phyloP scores from a whole-genome alignment of 1,139 yeast species.

The Nadsonia starkeyi-henricii region DNA sequence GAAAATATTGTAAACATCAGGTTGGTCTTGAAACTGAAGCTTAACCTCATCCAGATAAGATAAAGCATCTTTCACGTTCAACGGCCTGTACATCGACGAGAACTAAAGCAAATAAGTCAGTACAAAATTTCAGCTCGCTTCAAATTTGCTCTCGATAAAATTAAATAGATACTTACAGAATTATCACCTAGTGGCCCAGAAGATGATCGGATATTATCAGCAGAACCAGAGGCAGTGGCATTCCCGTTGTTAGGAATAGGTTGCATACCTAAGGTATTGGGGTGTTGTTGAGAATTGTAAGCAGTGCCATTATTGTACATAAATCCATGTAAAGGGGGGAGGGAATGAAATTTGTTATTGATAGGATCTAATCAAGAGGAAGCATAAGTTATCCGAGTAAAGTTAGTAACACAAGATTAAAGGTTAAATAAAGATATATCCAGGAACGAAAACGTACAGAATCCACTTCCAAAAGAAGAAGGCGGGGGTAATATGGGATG shows the following conservation, averaged over 20 bases:
- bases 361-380: background rate
- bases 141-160: background rate
- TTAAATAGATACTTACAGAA: background rate
- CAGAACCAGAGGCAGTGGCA: background rate
- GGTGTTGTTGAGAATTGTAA: background rate
- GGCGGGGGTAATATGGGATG: background rate
- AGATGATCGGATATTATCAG: background rate
- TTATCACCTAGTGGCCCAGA: background rate
- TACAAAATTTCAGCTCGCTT: no score
- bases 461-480: background rate
- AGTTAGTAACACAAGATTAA: no score
- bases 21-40: slow-evolving; percentile 78
- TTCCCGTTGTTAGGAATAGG: background rate
- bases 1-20: slow-evolving; percentile 91
- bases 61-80: slow-evolving; percentile 91
- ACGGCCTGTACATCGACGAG: slow-evolving; percentile 48
- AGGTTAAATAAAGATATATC: no score
- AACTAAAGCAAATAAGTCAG: background rate
- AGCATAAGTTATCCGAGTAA: background rate
- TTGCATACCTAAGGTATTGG: background rate
- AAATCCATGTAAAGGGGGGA: background rate
- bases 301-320: background rate
- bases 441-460: background rate
- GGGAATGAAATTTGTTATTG: background rate
- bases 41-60: slow-evolving; percentile 93